Evolutionary conservation across 441 rosid species (phyloP), one percentile per base, ranked within the genome.

Genomic region (Populus hybrid): DNA sequence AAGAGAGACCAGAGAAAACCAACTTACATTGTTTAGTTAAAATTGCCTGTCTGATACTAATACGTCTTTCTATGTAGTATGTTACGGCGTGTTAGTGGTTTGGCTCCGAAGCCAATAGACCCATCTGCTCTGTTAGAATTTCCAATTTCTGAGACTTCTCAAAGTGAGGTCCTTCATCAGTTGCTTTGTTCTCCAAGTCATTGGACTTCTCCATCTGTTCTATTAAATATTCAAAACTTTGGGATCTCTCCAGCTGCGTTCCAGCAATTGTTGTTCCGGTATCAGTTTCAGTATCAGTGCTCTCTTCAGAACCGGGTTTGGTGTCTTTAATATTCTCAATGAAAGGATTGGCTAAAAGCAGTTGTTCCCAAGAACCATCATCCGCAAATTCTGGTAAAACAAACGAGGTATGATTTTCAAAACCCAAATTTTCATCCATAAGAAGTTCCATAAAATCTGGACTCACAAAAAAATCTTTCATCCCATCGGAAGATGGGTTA

Each of bases 321-420:
- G 21, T 72, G 36, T 82, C 81, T 2, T 84, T 79, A 21, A 35
- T 16, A 33, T 79, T 78, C 74, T 80, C 86, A 66, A 29, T 26
- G 74, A 84, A 83, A 76, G 90, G 81, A 76, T 87, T 83, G 64
- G 81, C 83, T 78, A 87, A 80, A 83, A 93, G 86, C 72, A 93
- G 90, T 83, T 90, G 86, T 50, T 87, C 98, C 98, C 98, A 95
- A 16, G 91, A 89, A 67, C 90, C 84, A 79, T 91, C 96, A 66
- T 90, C 94, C 26, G 83, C 88, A 28, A 92, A 77, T 78, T 93
- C 99, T 26, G 91, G 93, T 70, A 89, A 84, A 73, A 86, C 76
- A 76, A 90, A 82, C 2, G 97, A 88, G 6, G 78, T 78, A 74
- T 79, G 92, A 82, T 77, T 80, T 33, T 80, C 83, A 2, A 64